These are phyloP conservation scores for Diplodia corticola DNA, from an alignment of 2,329 filamentous ascomycete genomes.

Conservation along the genomic window DNA sequence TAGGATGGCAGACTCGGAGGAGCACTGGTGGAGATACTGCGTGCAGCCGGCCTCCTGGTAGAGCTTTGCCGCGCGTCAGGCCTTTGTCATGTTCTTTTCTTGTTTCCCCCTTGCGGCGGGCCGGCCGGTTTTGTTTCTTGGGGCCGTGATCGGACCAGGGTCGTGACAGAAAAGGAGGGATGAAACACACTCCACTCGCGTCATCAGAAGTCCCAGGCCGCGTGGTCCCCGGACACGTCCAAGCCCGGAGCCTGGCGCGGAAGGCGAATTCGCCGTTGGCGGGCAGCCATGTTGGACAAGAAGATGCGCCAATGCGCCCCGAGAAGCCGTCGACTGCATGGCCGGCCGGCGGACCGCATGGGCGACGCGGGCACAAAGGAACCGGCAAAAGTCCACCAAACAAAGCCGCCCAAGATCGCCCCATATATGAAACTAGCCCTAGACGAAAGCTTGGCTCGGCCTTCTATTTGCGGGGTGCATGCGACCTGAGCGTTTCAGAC, in stretches of 20 bases:
- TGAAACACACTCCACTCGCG: conserved; percentile 12
- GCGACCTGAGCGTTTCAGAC: conserved; percentile 7
- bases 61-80: conserved; percentile 6
- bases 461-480: background rate
- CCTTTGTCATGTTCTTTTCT: background rate
- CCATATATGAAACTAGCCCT: conserved; percentile 14
- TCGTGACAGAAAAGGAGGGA: background rate
- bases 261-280: background rate
- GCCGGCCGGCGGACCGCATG: background rate
- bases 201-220: background rate
- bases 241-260: background rate
- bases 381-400: conserved; percentile 8
- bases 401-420: background rate
- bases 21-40: conserved; percentile 21
- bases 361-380: background rate
- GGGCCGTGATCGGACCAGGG: background rate
- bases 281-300: no score
- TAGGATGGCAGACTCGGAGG: background rate
- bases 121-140: background rate
- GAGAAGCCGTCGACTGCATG: no score
- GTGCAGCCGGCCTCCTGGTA: background rate
- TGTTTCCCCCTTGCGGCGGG: background rate
- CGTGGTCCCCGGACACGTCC: background rate
- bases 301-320: background rate
- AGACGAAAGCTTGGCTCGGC: conserved; percentile 10